Evolutionary conservation across 2,329 filamentous ascomycete species (phyloP).

Genomic region (Stagonosporopsis vannaccii): DNA sequence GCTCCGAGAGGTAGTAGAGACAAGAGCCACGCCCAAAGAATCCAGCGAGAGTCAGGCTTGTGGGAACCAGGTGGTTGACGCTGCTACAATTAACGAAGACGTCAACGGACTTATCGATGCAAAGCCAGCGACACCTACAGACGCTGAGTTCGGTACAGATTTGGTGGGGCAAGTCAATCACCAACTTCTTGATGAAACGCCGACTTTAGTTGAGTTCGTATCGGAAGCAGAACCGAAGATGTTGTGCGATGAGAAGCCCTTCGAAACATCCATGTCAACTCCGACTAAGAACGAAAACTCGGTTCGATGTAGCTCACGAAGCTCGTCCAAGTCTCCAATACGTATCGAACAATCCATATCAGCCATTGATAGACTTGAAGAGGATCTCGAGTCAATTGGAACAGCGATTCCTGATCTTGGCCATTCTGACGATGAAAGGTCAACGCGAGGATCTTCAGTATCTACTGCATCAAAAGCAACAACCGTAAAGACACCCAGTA

Average conservation of each 20-base stretch:
- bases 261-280: constrained; percentile 29
- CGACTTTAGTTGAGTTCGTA: constrained; percentile 30
- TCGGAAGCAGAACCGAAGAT: constrained; percentile 41
- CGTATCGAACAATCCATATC: constrained; percentile 57
- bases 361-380: constrained; percentile 60
- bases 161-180: not conserved
- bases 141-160: constrained; percentile 10
- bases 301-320: constrained; percentile 33
- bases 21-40: no score
- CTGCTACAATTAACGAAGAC: not conserved
- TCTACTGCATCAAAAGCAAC: constrained; percentile 11
- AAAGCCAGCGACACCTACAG: constrained; percentile 2
- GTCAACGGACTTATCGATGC: not conserved
- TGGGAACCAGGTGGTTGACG: not conserved
- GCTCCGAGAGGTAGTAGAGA: no score
- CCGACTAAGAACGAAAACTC: constrained; percentile 31
- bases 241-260: constrained; percentile 35
- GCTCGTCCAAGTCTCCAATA: constrained; percentile 42
- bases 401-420: constrained; percentile 48
- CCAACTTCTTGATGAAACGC: not conserved
- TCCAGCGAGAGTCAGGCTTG: not conserved
- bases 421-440: constrained; percentile 41
- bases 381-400: constrained; percentile 59
- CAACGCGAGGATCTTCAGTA: constrained; percentile 29
- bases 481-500: constrained; percentile 15